Conservation (phyloP, 805 yeast genomes). For the Starmerella cellae region DNA sequence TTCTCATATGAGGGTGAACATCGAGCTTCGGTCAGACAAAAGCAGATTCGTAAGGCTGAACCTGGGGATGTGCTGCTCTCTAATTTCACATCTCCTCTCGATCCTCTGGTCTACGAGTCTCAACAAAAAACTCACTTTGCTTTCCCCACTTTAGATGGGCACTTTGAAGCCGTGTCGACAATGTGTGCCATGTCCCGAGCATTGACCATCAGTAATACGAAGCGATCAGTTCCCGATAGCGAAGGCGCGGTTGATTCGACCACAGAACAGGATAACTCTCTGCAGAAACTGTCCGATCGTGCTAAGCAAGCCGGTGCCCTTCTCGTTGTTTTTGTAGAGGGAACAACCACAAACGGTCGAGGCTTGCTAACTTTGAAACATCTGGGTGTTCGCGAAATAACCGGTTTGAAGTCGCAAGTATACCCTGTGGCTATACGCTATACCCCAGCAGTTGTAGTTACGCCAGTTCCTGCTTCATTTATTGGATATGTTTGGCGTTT, state of each 20-base stretch:
- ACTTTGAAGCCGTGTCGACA: conserved; percentile 16
- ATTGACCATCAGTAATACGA: conserved; percentile 2
- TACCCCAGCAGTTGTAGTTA: conserved; percentile 24
- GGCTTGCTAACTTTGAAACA: conserved; percentile 48
- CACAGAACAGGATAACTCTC: conserved; percentile 3
- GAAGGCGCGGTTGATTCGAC: neutral
- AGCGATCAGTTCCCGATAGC: neutral
- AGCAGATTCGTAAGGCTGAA: conserved; percentile 17
- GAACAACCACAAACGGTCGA: conserved; percentile 75
- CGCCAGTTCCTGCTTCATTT: conserved; percentile 27
- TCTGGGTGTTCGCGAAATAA: conserved; percentile 19
- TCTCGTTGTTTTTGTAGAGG: conserved; percentile 56
- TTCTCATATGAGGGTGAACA: conserved; percentile 39
- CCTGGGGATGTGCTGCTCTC: conserved; percentile 40
- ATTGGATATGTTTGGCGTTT: conserved; percentile 23
- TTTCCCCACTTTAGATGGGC: conserved; percentile 32
- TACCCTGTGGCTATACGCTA: conserved; percentile 27
- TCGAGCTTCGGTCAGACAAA: conserved; percentile 30
- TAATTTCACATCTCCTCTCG: conserved; percentile 49
- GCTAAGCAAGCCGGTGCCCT: conserved; percentile 31
- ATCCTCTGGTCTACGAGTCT: conserved; percentile 32
- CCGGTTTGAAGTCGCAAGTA: conserved; percentile 8
- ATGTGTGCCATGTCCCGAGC: conserved; percentile 18
- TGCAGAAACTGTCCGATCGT: conserved; percentile 14
- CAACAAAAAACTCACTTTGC: conserved; percentile 23